A percentile compares a stretch with the other conserved stretches of the same genome.
Evolutionary conservation across 2,329 filamentous ascomycete genomes (phyloP).

Genomic region (Chaetomiaceae sp.): DNA sequence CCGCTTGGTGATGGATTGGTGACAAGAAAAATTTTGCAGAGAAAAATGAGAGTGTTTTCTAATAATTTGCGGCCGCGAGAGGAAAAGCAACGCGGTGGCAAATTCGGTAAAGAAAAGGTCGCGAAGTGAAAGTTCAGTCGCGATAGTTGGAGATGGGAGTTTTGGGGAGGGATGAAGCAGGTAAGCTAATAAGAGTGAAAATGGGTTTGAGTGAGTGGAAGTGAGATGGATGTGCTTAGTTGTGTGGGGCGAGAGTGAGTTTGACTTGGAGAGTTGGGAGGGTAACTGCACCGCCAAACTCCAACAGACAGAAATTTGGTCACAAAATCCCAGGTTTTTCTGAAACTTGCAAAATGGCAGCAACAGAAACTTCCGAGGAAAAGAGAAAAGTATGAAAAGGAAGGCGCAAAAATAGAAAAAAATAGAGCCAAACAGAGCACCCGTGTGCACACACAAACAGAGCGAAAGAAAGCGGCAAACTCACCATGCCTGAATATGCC

Average conservation of each 20-base stretch:
- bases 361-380: neutral
- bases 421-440: neutral
- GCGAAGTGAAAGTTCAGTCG: too few relatives aligned
- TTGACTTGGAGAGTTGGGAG: too few relatives aligned
- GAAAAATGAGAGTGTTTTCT: neutral
- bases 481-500: conserved; percentile 43
- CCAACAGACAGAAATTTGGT: neutral
- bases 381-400: neutral
- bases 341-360: conserved; percentile 1
- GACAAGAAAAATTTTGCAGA: neutral
- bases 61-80: too few relatives aligned
- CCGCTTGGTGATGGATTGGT: neutral
- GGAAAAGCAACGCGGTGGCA: neutral
- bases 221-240: too few relatives aligned
- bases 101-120: neutral
- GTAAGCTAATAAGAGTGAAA: neutral
- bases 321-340: neutral
- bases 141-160: conserved; percentile 1
- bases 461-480: conserved; percentile 21
- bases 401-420: neutral
- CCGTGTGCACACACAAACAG: neutral
- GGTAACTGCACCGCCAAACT: neutral
- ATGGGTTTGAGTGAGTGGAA: too few relatives aligned
- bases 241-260: too few relatives aligned
- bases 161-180: neutral